phyloP scores from a whole-genome alignment of 1,284 basidiomycete species.

The Cutaneotrichosporon sp. region DNA sequence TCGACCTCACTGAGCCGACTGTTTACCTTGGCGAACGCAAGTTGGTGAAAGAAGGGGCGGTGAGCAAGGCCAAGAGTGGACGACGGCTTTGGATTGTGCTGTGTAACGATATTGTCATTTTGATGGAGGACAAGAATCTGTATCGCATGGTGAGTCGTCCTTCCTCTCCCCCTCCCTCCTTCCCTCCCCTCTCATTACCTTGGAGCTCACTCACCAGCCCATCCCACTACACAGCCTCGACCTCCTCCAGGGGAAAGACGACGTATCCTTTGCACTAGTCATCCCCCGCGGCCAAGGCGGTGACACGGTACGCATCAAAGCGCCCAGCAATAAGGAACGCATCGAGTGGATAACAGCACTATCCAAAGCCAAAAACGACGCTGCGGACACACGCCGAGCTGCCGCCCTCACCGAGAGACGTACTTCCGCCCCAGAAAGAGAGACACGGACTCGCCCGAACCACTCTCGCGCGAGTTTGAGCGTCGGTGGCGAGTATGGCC shows the following conservation, averaged over 20 bases:
- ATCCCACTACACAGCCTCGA: conserved; percentile 49
- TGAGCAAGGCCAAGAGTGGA: conserved; percentile 80
- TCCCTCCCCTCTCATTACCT: neutral
- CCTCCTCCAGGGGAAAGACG: conserved; percentile 57
- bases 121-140: conserved; percentile 71
- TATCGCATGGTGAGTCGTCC: conserved; percentile 71
- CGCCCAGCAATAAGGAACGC: conserved; percentile 19
- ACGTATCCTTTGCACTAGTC: conserved; percentile 62
- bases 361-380: conserved; percentile 13
- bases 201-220: conserved; percentile 59
- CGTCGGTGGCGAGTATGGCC: neutral
- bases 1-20: conserved; percentile 87
- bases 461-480: neutral
- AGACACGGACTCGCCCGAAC: neutral
- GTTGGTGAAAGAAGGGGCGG: conserved; percentile 73
- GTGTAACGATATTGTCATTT: conserved; percentile 75
- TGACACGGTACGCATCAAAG: conserved; percentile 21
- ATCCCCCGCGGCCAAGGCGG: conserved; percentile 8
- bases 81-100: conserved; percentile 72
- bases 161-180: neutral
- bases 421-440: neutral
- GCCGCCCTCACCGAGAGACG: conserved; percentile 3
- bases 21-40: conserved; percentile 71
- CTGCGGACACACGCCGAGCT: conserved; percentile 12
- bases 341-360: conserved; percentile 34